Conservation (phyloP, 345 rosid species). For the Gossypium sturtianum region DNA sequence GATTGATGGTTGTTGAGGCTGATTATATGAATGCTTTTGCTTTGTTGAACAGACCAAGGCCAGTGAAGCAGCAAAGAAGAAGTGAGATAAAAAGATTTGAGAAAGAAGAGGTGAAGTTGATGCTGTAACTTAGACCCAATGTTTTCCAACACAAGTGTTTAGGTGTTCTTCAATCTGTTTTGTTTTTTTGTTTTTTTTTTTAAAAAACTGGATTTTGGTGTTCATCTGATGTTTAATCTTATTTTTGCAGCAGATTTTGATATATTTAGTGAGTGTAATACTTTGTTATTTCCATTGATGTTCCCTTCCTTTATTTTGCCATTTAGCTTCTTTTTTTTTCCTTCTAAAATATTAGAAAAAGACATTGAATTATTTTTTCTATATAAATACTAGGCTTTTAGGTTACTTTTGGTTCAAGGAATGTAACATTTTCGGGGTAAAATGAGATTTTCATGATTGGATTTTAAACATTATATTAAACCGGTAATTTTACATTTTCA, state of each 20-base stretch:
- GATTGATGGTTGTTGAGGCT: not conserved
- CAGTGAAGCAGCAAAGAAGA: slow-evolving; percentile 55
- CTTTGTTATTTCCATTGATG: not conserved
- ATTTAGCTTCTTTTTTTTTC: no score
- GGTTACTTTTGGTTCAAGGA: no score
- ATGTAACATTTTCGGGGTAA: no score
- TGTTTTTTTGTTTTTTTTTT: not conserved
- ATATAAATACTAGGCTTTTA: not conserved
- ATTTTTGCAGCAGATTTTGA: slow-evolving; percentile 6
- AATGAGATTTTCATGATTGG: no score
- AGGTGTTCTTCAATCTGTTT: slow-evolving; percentile 11
- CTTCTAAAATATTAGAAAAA: no score
- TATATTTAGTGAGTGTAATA: not conserved
- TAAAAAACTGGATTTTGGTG: slow-evolving; percentile 11
- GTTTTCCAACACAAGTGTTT: slow-evolving; percentile 5
- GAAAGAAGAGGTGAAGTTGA: slow-evolving; percentile 68
- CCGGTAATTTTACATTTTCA: no score
- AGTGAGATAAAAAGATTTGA: slow-evolving; percentile 22
- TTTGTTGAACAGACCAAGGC: slow-evolving; percentile 70
- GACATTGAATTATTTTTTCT: no score
- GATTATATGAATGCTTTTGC: not conserved
- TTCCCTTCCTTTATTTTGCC: not conserved
- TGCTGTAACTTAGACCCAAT: slow-evolving; percentile 6
- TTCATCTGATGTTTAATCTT: not conserved
- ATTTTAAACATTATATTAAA: no score